Evolutionary conservation across 768 basidiomycete genomes (phyloP), one percentile per base, ranked within the genome.

Genomic region (Tylopilus plumbeoviolaceoides): DNA sequence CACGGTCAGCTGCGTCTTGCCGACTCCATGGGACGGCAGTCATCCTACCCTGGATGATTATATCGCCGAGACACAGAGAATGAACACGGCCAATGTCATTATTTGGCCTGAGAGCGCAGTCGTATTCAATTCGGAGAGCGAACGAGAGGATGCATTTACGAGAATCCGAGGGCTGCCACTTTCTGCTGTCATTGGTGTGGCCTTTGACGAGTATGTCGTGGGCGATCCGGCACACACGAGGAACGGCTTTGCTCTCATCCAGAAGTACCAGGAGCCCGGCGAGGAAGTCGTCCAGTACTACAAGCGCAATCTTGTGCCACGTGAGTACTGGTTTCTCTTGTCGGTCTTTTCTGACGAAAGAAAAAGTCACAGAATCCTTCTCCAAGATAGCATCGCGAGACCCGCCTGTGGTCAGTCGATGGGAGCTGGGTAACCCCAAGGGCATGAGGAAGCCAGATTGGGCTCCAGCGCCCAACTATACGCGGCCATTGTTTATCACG

Each of bases 91-190:
- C 1, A 76, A 78, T 39, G 63, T 93, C 15, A 61, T 90, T 15
- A 71, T 93, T 1, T 92, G 90, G 89, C 89, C 91, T 0, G 90
- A 92, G 67, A 83, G 84, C 7, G 89, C 89, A 0, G 81, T 92
- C 0, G 65, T 72, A 2, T 93, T 93, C 62, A 71, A 74, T 31
- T 78, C 75, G 31, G 66, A 67, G 12, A 58, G 56, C 18, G 85
- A 83, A 48, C 78, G 78, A 53, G 66, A 72, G 18, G 69, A 67
- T 4, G 82, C 77, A 0, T 77, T 92, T 51, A 59, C 67, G 2
- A 44, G 56, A 45, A 71, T 91, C 6, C 73, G 70, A 20, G 8
- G 63, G 2, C 41, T 56, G 5, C 2, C 55, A 50, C 2, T 61
- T 74, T 9, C 58, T 46, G 25, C 78, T 5, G 75, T 81, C 59